Evolutionary conservation across 176 grass and related monocot genomes (phyloP).

Genomic region (Phoenix dactylifera): DNA sequence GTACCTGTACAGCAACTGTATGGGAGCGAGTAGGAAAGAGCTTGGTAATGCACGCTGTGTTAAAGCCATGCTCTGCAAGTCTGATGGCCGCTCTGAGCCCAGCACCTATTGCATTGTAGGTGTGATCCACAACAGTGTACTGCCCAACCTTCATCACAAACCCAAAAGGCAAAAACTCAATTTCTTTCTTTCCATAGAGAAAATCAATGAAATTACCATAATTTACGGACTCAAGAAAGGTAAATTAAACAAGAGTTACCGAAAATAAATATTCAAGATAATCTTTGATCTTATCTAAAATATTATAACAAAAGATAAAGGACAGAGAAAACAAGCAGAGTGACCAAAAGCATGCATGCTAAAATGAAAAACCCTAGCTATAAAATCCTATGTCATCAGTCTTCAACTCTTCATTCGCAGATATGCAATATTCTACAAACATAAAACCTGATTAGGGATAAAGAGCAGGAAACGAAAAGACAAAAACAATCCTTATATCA

Average conservation of each 20-base stretch:
- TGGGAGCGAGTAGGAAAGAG: conserved; percentile 94
- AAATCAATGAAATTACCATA: background rate
- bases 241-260: background rate
- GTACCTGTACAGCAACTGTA: conserved; percentile 81
- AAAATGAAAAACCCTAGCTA: no score
- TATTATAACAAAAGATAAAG: background rate
- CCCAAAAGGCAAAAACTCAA: background rate
- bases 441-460: no score
- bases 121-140: conserved; percentile 92
- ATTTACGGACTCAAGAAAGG: background rate
- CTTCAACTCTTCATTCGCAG: no score
- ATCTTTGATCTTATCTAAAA: background rate
- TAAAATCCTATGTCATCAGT: no score
- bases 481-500: no score
- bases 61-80: conserved; percentile 89
- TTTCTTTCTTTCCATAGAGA: background rate
- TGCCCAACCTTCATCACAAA: conserved; percentile 23
- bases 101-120: conserved; percentile 90
- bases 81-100: conserved; percentile 85
- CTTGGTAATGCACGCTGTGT: conserved; percentile 96
- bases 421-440: no score
- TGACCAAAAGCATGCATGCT: no score
- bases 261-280: background rate
- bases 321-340: background rate
- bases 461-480: no score